Evolutionary conservation across 179 eudicot species (phyloP), one percentile per base, ranked within the genome.

Genomic region (Spergularia azorica): DNA sequence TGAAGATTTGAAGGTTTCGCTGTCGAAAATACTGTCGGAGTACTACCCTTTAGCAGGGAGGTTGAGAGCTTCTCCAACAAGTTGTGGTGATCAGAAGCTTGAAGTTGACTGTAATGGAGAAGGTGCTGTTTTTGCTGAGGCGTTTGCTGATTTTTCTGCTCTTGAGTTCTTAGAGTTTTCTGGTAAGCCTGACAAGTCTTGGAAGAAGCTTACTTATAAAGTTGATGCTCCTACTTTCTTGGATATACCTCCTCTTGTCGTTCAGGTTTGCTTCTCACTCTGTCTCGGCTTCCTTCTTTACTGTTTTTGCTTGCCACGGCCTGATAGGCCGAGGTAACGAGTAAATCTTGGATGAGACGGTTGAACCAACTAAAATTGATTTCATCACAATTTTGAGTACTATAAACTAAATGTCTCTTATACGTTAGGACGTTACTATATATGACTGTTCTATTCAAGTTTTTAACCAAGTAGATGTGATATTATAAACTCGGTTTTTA

Each of bases 31-130:
- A 39, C 90, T 95, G n/a, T 86, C 89, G 4, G 84, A 90, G 36
- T 95, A 93, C 84, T 95, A 95, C 83, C 98, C 98, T 2, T 81
- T 95, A 55, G 97, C 98, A 0, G 98, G 98, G 67, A 84, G 98
- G 69, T 73, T 95, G 20, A 84, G 89, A 60, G 63, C 77, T 52
- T 9, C 32, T 20, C 58, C 77, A 70, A 80, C 78, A 26, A 26
- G 32, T 26, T 26, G 32, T 63, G 84, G 85, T 68, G 84, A 89
- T 81, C 75, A 85, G 36, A 91, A 86, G 74, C 91, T 95, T 70
- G 89, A 88, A 66, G 89, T 95, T 36, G 97, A 93, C 7, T 95
- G 98, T 70, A 95, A 93, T 84, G 97, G 90, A 2, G 86, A 91
- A 83, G 98, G 98, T 50, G 98, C 92, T 60, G 76, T 93, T 43